Evolutionary conservation across 2,329 filamentous ascomycete genomes (phyloP).

Genomic region (Paracamarosporium sp.): DNA sequence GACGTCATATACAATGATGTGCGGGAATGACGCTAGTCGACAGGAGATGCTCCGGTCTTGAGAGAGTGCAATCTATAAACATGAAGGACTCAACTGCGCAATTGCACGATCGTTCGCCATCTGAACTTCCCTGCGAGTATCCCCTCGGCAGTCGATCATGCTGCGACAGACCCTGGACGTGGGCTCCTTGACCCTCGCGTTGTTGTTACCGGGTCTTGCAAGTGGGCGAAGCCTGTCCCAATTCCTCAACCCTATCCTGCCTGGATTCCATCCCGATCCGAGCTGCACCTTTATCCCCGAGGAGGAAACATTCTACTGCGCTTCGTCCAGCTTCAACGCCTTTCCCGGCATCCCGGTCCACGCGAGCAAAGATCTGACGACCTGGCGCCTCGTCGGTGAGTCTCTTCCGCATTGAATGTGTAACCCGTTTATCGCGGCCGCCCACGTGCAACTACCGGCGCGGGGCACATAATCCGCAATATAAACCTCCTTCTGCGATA

Average conservation of each 20-base stretch:
- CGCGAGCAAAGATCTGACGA: conserved; percentile 58
- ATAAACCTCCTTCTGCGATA: not conserved
- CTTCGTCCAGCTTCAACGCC: conserved; percentile 59
- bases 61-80: conserved; percentile 21
- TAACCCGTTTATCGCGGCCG: not conserved
- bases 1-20: conserved; percentile 3
- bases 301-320: conserved; percentile 59
- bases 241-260: conserved; percentile 55
- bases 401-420: not conserved
- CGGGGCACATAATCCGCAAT: conserved; percentile 6
- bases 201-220: conserved; percentile 10
- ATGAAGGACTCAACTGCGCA: conserved; percentile 1
- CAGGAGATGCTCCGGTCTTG: not conserved
- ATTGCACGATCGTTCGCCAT: conserved; percentile 1
- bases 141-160: conserved; percentile 18
- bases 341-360: conserved; percentile 63
- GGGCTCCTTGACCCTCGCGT: not conserved
- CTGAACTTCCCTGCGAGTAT: not conserved
- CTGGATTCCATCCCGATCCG: conserved; percentile 60
- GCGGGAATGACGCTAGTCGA: conserved; percentile 5
- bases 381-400: conserved; percentile 56
- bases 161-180: not conserved
- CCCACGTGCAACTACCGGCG: conserved; percentile 9
- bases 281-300: conserved; percentile 52
- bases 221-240: conserved; percentile 1